Conservation (phyloP, 2,329 filamentous ascomycete species). For the Cadophora sp. region DNA sequence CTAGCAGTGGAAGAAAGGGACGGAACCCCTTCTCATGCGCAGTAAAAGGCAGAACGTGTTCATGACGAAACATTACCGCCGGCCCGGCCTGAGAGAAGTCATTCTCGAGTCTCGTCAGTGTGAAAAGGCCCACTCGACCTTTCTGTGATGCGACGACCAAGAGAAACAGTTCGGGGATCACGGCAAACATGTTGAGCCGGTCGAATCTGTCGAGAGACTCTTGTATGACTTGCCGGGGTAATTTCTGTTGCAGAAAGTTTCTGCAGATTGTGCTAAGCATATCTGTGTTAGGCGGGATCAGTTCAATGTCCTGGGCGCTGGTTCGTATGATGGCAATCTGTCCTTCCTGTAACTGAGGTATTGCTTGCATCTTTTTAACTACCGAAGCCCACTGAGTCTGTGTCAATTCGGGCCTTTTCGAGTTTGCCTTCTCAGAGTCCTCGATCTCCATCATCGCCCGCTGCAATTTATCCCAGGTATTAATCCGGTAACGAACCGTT, state of each 20-base stretch:
- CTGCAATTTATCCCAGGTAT: neutral
- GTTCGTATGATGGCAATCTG: conserved; percentile 10
- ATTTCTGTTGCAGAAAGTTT: conserved; percentile 22
- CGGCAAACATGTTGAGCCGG: conserved; percentile 66
- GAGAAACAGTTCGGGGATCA: conserved; percentile 74
- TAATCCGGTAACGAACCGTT: neutral
- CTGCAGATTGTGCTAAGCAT: conserved; percentile 34
- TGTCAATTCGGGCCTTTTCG: neutral
- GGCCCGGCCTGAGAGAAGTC: conserved; percentile 21
- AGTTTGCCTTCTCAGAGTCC: neutral
- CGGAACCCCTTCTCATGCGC: conserved; percentile 40
- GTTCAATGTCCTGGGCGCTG: conserved; percentile 16
- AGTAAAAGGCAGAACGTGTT: conserved; percentile 57
- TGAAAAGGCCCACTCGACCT: conserved; percentile 68
- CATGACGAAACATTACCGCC: conserved; percentile 52
- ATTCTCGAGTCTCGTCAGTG: conserved; percentile 58
- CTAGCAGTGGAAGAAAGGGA: conserved; percentile 63
- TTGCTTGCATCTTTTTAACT: conserved; percentile 1
- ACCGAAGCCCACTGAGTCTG: neutral
- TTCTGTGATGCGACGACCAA: conserved; percentile 71
- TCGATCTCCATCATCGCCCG: neutral
- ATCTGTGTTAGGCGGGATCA: conserved; percentile 13
- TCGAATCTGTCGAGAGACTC: conserved; percentile 46
- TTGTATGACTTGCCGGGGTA: conserved; percentile 35
- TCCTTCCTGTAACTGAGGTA: conserved; percentile 3